These are phyloP conservation scores for Rhizopogon vinicolor DNA, from an alignment of 768 basidiomycete species.

Conservation along the genomic window DNA sequence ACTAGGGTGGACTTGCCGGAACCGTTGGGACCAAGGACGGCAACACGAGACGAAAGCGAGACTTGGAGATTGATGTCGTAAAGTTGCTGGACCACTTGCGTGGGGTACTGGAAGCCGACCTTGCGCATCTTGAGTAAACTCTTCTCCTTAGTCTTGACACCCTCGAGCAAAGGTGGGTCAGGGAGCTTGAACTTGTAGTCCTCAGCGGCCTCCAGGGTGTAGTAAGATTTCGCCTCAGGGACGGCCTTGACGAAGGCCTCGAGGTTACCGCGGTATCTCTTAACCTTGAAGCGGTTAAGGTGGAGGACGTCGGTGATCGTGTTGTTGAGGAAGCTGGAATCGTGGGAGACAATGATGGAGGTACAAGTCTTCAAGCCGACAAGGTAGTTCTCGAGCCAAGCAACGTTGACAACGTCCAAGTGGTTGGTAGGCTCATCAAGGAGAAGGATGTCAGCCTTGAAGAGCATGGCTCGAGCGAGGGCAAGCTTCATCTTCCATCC, in stretches of 20 bases:
- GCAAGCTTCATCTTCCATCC: conserved; percentile 99
- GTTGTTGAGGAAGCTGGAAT: conserved; percentile 96
- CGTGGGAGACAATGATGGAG: conserved; percentile 97
- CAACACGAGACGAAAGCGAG: conserved; percentile 96
- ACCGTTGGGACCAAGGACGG: conserved; percentile 97
- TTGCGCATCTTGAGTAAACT: conserved; percentile 95
- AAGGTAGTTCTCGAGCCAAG: conserved; percentile 96
- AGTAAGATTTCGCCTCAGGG: conserved; percentile 97
- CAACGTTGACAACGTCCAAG: conserved; percentile 95
- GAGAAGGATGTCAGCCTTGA: conserved; percentile 95
- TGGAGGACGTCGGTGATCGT: conserved; percentile 97
- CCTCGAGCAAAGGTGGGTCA: conserved; percentile 93
- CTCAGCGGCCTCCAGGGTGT: conserved; percentile 91
- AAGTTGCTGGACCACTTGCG: conserved; percentile 81
- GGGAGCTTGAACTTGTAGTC: conserved; percentile 99
- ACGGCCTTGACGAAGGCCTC: conserved; percentile 92
- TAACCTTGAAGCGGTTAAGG: conserved; percentile 97
- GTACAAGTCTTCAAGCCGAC: conserved; percentile 85
- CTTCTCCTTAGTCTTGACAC: conserved; percentile 99
- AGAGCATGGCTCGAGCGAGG: conserved; percentile 93
- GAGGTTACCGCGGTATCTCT: conserved; percentile 92
- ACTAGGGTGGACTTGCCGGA: conserved; percentile 98
- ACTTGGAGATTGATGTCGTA: conserved; percentile 96
- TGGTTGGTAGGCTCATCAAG: conserved; percentile 98
- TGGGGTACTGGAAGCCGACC: conserved; percentile 95